Evolutionary conservation across 2,329 filamentous ascomycete species (phyloP), one percentile per base, ranked within the genome.

Genomic region (Fusarium veterinarium): DNA sequence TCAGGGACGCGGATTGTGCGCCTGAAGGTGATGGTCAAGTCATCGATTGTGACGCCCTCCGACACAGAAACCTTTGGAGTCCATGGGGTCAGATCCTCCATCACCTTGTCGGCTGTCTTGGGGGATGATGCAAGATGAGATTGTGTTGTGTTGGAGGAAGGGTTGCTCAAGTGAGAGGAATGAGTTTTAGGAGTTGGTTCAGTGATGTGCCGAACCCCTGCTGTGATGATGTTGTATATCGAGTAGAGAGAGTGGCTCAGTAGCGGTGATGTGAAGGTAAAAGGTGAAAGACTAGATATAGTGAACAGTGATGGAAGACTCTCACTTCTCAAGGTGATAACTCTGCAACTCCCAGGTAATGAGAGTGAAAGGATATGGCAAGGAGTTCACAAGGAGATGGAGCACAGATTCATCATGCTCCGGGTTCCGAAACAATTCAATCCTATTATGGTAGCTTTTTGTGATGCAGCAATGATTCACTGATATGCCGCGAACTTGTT

Each of bases 11-110:
- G 48, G 4, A 64, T 10, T 0, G 64, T 68, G 7, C 58, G 49
- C 13, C 33, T 25, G 35, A 69, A 68, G 2, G 20, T 16, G 13
- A 69, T 68, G 4, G n/a, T 6, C n/a, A 69, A 11, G 23, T 68
- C 64, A 31, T 68, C 53, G 2, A 69, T 23, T 0, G 30, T 20
- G 38, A 67, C 19, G 2, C 8, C 33, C 1, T 20, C 25, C 17
- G 35, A 30, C 9, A 57, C 14, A 4, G n/a, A 1, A 16, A n/a
- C 19, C 1, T 2, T 2, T 4, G 57, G 66, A 7, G 14, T 16
- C 63, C 46, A 69, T 1, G 19, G 38, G 1, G 13, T 37, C 1
- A 59, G 33, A 2, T 30, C 5, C 3, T 62, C 46, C 28, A 19
- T 3, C 49, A 66, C 61, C 3, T 48, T 44, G 52, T 38, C 16